A percentile compares a stretch with the other conserved stretches of the same genome.
Conservation (phyloP, 768 basidiomycete genomes). For the Calocybe cyanea region DNA sequence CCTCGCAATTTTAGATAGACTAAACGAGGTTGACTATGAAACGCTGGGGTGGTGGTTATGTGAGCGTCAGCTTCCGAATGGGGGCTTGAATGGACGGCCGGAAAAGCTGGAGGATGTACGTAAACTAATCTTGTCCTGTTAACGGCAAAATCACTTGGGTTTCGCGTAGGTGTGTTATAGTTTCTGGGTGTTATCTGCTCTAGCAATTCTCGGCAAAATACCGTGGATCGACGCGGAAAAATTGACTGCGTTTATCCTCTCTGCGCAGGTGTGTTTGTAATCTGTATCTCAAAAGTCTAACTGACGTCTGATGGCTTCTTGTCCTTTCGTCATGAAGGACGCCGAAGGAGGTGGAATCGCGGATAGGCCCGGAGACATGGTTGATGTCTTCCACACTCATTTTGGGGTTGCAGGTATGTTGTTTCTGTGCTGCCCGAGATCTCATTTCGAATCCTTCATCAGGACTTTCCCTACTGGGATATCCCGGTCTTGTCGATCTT, state of each 20-base stretch:
- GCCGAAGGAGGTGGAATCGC: constrained; percentile 89
- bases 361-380: constrained; percentile 89
- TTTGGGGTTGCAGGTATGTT: constrained; percentile 83
- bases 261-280: constrained; percentile 63
- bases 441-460: background rate
- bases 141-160: background rate
- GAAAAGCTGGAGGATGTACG: constrained; percentile 95
- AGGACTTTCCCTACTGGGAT: constrained; percentile 88
- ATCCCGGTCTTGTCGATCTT: constrained; percentile 76
- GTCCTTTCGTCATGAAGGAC: constrained; percentile 48
- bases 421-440: background rate
- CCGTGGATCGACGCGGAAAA: constrained; percentile 86
- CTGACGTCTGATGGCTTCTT: background rate
- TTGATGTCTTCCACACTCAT: constrained; percentile 94
- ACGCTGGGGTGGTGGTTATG: constrained; percentile 90
- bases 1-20: constrained; percentile 78
- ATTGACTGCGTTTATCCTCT: constrained; percentile 77
- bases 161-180: constrained; percentile 85
- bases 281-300: background rate
- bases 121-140: background rate
- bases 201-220: constrained; percentile 80
- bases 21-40: constrained; percentile 78
- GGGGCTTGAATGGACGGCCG: constrained; percentile 95
- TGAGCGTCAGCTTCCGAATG: constrained; percentile 89
- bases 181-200: constrained; percentile 90